phyloP scores from a whole-genome alignment of 2,329 filamentous ascomycete species.

The Nannizziopsis arthrosporioides region DNA sequence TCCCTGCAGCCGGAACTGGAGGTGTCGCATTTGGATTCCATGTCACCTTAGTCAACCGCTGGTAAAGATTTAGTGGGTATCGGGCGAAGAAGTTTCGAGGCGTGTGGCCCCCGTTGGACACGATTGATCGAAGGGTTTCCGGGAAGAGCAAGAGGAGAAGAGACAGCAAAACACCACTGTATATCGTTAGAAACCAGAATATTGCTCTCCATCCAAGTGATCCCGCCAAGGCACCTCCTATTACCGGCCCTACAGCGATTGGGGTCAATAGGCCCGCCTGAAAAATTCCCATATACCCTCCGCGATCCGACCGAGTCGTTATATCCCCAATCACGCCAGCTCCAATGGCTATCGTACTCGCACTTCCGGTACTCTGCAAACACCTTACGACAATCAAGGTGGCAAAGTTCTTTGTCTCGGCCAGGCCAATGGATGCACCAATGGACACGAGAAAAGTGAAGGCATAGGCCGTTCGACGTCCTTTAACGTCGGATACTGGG shows the following conservation, averaged over 20 bases:
- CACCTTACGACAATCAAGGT: slow-evolving; percentile 32
- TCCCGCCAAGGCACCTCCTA: slow-evolving; percentile 31
- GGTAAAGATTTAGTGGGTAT: slow-evolving; percentile 74
- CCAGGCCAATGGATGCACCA: slow-evolving; percentile 33
- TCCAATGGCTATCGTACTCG: slow-evolving; percentile 35
- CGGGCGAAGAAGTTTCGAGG: slow-evolving; percentile 62
- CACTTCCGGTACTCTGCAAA: slow-evolving; percentile 35
- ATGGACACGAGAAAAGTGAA: slow-evolving; percentile 33
- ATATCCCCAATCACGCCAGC: slow-evolving; percentile 35
- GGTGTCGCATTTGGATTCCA: slow-evolving; percentile 7
- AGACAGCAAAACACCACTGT: slow-evolving; percentile 19
- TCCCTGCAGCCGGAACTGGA: slow-evolving; percentile 18
- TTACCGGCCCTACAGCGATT: slow-evolving; percentile 32
- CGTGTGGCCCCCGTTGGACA: slow-evolving; percentile 23
- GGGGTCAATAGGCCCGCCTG: slow-evolving; percentile 28
- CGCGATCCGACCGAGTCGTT: slow-evolving; percentile 31
- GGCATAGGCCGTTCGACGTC: slow-evolving; percentile 32
- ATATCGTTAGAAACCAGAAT: slow-evolving; percentile 33
- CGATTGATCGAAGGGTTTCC: slow-evolving; percentile 30
- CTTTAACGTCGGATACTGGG: slow-evolving; percentile 30
- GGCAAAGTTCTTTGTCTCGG: slow-evolving; percentile 28
- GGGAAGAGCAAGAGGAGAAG: slow-evolving; percentile 24
- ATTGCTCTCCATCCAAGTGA: slow-evolving; percentile 33
- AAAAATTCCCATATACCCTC: slow-evolving; percentile 34
- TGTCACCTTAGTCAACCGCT: slow-evolving; percentile 49